A percentile compares a stretch with the other conserved stretches of the same genome.
These are phyloP conservation scores for Melampsora occidentalis DNA, from an alignment of 1,284 basidiomycete species.

Conservation along the genomic window DNA sequence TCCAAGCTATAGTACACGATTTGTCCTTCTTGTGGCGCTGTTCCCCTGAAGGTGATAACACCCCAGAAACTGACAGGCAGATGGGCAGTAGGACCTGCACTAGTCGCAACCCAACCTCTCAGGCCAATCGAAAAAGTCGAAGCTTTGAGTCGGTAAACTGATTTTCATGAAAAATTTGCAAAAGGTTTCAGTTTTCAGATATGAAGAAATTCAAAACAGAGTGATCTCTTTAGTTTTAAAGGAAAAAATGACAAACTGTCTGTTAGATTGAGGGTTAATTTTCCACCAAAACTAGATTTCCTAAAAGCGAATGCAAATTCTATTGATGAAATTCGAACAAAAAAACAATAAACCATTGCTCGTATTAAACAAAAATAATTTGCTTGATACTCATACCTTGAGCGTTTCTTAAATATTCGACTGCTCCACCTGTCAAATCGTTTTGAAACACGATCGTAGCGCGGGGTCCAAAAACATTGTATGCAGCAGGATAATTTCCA, in stretches of 20 bases:
- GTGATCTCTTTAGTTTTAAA: too few species aligned
- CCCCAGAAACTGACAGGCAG: background rate
- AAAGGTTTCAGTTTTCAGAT: too few species aligned
- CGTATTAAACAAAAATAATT: too few species aligned
- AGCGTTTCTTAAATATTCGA: background rate
- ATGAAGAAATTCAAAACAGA: too few species aligned
- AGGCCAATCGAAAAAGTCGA: background rate
- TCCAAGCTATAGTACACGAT: background rate
- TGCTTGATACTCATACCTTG: background rate
- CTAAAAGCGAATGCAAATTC: too few species aligned
- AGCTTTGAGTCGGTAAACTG: too few species aligned
- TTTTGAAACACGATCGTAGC: background rate
- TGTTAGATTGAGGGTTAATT: too few species aligned
- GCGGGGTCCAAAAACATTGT: background rate
- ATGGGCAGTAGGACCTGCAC: background rate
- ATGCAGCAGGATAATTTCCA: background rate
- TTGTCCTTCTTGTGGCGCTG: background rate
- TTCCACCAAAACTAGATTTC: too few species aligned
- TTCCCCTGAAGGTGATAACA: background rate
- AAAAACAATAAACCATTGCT: too few species aligned
- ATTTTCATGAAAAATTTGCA: too few species aligned
- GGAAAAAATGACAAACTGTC: too few species aligned
- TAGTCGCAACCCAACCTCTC: background rate
- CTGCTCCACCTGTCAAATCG: constrained; percentile 3
- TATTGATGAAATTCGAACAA: too few species aligned